These are phyloP conservation scores for Cladorrhinum sp. DNA, from an alignment of 2,329 filamentous ascomycete species.

Conservation along the genomic window DNA sequence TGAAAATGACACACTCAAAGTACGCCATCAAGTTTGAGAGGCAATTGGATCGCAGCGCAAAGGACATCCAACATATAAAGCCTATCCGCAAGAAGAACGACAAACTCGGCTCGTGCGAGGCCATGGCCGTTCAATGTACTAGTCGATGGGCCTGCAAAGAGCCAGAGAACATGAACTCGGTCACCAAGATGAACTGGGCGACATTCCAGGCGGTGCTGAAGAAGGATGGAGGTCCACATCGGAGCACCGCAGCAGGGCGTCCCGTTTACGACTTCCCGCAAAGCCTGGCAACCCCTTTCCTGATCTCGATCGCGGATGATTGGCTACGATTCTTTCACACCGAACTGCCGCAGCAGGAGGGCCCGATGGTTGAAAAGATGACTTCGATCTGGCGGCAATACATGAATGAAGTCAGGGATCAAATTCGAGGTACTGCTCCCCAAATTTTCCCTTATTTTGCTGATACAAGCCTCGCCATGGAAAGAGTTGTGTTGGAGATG, in stretches of 20 bases:
- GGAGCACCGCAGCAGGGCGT: neutral
- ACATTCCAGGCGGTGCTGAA: slow-evolving; percentile 6
- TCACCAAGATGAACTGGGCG: neutral
- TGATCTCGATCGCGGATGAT: neutral
- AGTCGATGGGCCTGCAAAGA: slow-evolving; percentile 7
- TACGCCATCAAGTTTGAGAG: neutral
- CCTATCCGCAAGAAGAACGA: slow-evolving; percentile 5
- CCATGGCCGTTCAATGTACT: neutral
- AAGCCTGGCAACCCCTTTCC: neutral
- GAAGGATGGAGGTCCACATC: neutral
- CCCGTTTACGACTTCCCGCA: slow-evolving; percentile 1
- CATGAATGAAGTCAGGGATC: neutral
- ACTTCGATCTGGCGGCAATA: neutral
- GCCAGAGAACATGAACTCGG: slow-evolving; percentile 1
- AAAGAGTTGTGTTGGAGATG: neutral
- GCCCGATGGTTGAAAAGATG: neutral
- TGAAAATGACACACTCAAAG: slow-evolving; percentile 4
- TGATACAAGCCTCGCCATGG: neutral
- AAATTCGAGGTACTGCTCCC: neutral
- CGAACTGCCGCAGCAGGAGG: neutral
- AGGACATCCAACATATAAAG: neutral
- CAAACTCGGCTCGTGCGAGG: neutral
- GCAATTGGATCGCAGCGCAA: neutral
- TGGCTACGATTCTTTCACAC: neutral
- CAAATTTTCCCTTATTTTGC: slow-evolving; percentile 1